These are phyloP conservation scores for Psilocybe sp. DNA, from an alignment of 768 basidiomycete species.

Conservation along the genomic window DNA sequence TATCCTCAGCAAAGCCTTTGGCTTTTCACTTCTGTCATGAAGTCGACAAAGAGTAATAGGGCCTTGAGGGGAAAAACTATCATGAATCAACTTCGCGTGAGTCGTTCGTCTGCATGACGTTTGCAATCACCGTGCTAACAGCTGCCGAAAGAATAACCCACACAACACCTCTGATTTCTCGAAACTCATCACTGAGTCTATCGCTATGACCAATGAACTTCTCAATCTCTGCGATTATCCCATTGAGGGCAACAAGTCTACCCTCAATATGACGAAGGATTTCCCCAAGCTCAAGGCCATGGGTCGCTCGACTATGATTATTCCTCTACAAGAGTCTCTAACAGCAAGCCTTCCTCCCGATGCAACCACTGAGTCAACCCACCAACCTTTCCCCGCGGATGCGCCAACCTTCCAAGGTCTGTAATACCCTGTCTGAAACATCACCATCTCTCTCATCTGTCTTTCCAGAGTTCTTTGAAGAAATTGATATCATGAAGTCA, in stretches of 20 bases:
- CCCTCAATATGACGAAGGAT: conserved; percentile 49
- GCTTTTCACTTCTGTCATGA: conserved; percentile 86
- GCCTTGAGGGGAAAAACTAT: conserved; percentile 57
- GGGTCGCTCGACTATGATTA: conserved; percentile 68
- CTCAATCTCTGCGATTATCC: conserved; percentile 61
- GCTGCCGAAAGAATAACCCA: conserved; percentile 41
- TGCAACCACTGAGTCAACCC: conserved; percentile 52
- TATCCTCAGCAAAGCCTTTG: conserved; percentile 93
- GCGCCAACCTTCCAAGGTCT: conserved; percentile 76
- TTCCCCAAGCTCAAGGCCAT: conserved; percentile 55
- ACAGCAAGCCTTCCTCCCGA: conserved; percentile 85
- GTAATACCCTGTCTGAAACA: conserved; percentile 9
- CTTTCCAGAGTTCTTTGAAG: conserved; percentile 68
- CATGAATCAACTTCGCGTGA: conserved; percentile 56
- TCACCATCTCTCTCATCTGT: not conserved
- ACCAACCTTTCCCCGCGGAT: conserved; percentile 79
- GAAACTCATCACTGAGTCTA: conserved; percentile 49
- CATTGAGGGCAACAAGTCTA: conserved; percentile 37
- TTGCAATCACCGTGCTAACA: not conserved
- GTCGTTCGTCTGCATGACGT: not conserved
- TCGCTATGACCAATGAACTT: conserved; percentile 66
- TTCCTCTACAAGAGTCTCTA: conserved; percentile 91
- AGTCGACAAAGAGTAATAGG: conserved; percentile 71
- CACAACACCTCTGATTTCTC: conserved; percentile 38
- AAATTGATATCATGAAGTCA: conserved; percentile 89